Conservation (phyloP, 2,329 filamentous ascomycete species). For the Metarhizium sp. region DNA sequence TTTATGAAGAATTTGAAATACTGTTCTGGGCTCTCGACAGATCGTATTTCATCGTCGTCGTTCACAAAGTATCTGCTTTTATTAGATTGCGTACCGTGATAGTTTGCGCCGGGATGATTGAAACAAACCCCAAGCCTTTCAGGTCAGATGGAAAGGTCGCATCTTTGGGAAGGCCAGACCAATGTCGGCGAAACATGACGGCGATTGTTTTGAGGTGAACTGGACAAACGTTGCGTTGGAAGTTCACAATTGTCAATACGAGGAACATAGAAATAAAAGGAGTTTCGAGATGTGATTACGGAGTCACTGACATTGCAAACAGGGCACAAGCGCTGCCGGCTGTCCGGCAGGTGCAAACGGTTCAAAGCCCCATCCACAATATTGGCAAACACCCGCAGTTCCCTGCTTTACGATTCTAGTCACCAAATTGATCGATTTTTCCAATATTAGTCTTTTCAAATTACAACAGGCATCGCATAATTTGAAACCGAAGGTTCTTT, state of each 20-base stretch:
- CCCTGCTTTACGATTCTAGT: not conserved
- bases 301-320: not conserved
- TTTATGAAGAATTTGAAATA: conserved; percentile 69
- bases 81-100: not conserved
- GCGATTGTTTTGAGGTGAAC: not conserved
- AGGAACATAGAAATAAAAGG: not conserved
- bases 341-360: not conserved
- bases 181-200: conserved; percentile 62
- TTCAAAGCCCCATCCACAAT: no score
- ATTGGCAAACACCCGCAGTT: not conserved
- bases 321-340: not conserved
- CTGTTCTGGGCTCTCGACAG: conserved; percentile 53
- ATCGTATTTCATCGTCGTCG: conserved; percentile 63
- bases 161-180: conserved; percentile 62
- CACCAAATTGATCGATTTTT: no score
- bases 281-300: not conserved
- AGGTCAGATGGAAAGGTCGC: conserved; percentile 57
- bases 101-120: not conserved
- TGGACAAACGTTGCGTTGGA: not conserved
- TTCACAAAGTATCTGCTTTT: conserved; percentile 66
- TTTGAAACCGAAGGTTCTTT: no score
- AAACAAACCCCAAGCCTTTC: conserved; percentile 56
- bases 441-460: not conserved
- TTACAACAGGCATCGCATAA: not conserved
- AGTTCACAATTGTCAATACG: not conserved